A percentile compares a stretch with the other conserved stretches of the same genome.
These are phyloP conservation scores for Gaeumannomyces tritici DNA, from an alignment of 2,329 filamentous ascomycete species.

Conservation along the genomic window DNA sequence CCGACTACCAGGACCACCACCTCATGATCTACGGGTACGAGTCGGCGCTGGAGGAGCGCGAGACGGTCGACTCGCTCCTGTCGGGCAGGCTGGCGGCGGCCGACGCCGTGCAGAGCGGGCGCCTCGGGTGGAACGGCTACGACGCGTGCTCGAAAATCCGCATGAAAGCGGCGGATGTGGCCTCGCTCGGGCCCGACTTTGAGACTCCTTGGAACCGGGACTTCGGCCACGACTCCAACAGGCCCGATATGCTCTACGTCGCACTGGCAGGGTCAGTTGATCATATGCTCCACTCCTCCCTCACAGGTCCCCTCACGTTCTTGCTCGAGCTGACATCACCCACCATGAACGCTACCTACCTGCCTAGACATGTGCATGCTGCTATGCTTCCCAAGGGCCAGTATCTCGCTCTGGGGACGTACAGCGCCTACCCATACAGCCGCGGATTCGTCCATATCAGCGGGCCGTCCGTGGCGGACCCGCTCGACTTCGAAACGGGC, in stretches of 20 bases:
- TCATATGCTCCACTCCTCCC: not conserved
- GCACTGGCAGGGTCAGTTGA: constrained; percentile 11
- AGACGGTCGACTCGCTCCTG: constrained; percentile 29
- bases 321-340: constrained; percentile 12
- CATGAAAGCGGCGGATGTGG: constrained; percentile 38
- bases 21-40: constrained; percentile 40
- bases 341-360: not conserved
- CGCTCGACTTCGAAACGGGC: constrained; percentile 40
- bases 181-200: constrained; percentile 38
- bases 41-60: constrained; percentile 29
- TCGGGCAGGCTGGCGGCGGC: constrained; percentile 11
- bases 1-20: constrained; percentile 45
- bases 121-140: constrained; percentile 45
- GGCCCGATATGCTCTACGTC: constrained; percentile 10
- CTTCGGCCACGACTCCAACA: constrained; percentile 21
- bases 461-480: constrained; percentile 21
- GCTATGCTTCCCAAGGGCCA: constrained; percentile 20
- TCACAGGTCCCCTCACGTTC: too few species aligned
- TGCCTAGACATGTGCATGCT: not conserved
- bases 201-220: constrained; percentile 39
- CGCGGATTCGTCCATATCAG: constrained; percentile 49
- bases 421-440: constrained; percentile 50
- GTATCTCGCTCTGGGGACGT: constrained; percentile 40
- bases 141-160: constrained; percentile 44
- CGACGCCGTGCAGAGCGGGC: constrained; percentile 15